Conservation (phyloP, 1,284 basidiomycete species). For the Trametes hirsuta region DNA sequence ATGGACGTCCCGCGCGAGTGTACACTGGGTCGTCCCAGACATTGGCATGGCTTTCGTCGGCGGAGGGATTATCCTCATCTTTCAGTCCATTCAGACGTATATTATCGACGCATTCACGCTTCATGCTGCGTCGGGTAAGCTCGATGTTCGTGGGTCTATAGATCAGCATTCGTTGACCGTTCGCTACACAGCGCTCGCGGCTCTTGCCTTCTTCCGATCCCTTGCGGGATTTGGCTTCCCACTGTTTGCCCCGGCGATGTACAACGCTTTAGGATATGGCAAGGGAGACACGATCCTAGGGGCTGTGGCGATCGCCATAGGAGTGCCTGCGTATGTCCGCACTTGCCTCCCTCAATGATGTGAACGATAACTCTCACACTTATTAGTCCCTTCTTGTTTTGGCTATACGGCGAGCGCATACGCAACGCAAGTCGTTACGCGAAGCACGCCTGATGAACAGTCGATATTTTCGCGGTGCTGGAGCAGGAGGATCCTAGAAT, state of each 20-base stretch:
- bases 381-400: constrained; percentile 54
- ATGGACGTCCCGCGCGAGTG: constrained; percentile 59
- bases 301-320: constrained; percentile 53
- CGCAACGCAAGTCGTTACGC: constrained; percentile 36
- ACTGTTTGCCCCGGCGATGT: constrained; percentile 70
- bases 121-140: constrained; percentile 62
- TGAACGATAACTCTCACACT: background rate
- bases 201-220: constrained; percentile 58
- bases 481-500: too few species aligned
- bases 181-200: constrained; percentile 52
- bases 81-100: constrained; percentile 65
- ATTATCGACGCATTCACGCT: constrained; percentile 69
- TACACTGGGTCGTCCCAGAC: constrained; percentile 72
- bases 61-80: constrained; percentile 55
- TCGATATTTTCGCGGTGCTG: too few species aligned
- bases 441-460: background rate
- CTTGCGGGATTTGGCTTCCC: constrained; percentile 70
- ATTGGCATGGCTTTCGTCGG: constrained; percentile 62
- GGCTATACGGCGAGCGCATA: constrained; percentile 52
- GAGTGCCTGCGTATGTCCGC: constrained; percentile 62
- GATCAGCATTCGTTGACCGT: background rate
- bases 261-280: constrained; percentile 61
- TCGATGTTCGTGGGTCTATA: too few species aligned
- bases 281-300: constrained; percentile 67
- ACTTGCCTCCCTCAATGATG: background rate